A percentile compares a stretch with the other conserved stretches of the same genome.
Conservation (phyloP, 2,329 filamentous ascomycete species). For the Colletotrichum liriopes region DNA sequence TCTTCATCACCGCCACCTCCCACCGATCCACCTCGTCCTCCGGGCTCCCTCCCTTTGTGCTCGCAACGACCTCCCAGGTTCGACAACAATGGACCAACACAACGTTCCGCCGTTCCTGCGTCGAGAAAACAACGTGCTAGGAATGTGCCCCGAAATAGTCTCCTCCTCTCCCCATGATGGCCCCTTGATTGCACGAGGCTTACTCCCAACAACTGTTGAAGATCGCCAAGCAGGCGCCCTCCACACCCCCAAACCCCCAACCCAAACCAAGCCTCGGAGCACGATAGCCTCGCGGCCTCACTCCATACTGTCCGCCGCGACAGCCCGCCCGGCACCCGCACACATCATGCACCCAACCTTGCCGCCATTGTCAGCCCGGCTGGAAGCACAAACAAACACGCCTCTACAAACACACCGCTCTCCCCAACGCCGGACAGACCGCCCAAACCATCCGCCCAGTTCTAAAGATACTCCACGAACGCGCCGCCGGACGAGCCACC, state of each 20-base stretch:
- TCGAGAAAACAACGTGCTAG: conserved; percentile 25
- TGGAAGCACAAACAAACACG: not conserved
- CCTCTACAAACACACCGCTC: not conserved
- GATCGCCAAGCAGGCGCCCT: not conserved
- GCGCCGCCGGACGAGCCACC: not conserved
- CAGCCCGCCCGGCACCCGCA: not conserved
- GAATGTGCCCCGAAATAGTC: not conserved
- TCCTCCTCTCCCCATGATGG: not conserved
- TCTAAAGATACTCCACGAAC: not conserved
- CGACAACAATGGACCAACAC: conserved; percentile 18
- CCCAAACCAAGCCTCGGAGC: conserved; percentile 1
- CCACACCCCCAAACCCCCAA: not conserved
- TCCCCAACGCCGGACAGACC: not conserved
- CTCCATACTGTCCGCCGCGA: not conserved
- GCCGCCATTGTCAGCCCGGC: not conserved
- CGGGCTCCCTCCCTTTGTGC: not conserved
- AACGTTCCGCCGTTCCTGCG: conserved; percentile 25
- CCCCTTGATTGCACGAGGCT: not conserved
- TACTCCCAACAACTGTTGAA: not conserved
- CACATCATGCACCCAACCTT: not conserved
- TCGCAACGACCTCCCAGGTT: not conserved
- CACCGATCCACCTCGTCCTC: not conserved
- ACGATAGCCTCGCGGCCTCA: not conserved
- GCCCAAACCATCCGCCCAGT: not conserved
- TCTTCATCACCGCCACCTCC: conserved; percentile 33